A percentile compares a stretch with the other conserved stretches of the same genome.
phyloP scores from a whole-genome alignment of 2,329 filamentous ascomycete genomes.

The Penicillium hesseltinei region DNA sequence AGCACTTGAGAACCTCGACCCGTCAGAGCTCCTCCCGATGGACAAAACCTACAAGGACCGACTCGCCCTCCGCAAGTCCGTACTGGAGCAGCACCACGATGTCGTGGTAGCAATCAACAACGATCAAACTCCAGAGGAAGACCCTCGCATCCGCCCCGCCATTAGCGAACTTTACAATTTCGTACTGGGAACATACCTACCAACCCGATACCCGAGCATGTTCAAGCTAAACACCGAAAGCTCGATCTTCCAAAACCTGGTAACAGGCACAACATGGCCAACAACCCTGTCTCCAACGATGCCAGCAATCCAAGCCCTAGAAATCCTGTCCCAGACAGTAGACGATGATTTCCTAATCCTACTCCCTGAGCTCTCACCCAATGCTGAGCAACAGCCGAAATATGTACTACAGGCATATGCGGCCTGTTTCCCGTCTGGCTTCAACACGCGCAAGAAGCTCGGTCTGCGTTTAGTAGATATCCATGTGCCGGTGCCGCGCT shows the following conservation, averaged over 20 bases:
- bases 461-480: constrained; percentile 54
- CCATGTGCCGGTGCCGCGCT: constrained; percentile 59
- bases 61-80: constrained; percentile 48
- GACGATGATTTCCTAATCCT: constrained; percentile 63
- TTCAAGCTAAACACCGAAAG: constrained; percentile 38
- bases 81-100: constrained; percentile 47
- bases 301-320: constrained; percentile 43
- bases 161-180: constrained; percentile 54
- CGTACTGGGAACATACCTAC: constrained; percentile 55
- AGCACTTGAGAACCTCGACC: constrained; percentile 54
- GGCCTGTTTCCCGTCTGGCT: constrained; percentile 58
- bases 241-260: constrained; percentile 45
- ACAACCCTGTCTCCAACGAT: constrained; percentile 30
- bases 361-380: constrained; percentile 39
- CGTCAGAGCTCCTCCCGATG: constrained; percentile 57
- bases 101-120: constrained; percentile 42
- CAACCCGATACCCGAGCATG: constrained; percentile 55
- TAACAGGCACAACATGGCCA: constrained; percentile 46
- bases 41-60: constrained; percentile 59
- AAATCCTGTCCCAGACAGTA: constrained; percentile 51
- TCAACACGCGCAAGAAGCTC: constrained; percentile 57
- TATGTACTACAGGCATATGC: constrained; percentile 59
- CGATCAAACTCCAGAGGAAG: constrained; percentile 25
- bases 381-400: constrained; percentile 30
- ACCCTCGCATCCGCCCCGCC: constrained; percentile 46